Evolutionary conservation across 805 yeast species (phyloP).

Genomic region (Tetrapisispora pingtungensis): DNA sequence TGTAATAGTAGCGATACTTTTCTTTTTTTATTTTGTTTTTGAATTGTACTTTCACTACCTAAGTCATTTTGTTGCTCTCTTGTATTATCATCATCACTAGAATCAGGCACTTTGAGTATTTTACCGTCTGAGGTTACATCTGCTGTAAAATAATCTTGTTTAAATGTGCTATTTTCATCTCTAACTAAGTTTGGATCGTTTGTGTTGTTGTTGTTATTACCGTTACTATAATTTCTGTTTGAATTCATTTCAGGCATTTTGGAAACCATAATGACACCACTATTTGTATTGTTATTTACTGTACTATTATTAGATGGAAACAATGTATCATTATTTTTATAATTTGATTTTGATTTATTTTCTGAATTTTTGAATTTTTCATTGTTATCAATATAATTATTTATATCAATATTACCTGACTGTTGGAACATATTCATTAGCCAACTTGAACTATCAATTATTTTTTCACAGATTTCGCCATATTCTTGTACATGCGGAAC

Average conservation of each 20-base stretch:
- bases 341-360: neutral
- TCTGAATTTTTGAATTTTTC: neutral
- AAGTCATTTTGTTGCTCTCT: slow-evolving; percentile 1
- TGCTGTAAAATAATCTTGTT: slow-evolving; percentile 15
- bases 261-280: slow-evolving; percentile 4
- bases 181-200: neutral
- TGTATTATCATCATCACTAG: slow-evolving; percentile 21
- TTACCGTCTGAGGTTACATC: slow-evolving; percentile 20
- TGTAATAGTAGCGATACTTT: slow-evolving; percentile 26
- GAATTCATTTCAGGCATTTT: slow-evolving; percentile 2
- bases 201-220: neutral
- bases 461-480: slow-evolving; percentile 44
- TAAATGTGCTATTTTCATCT: neutral
- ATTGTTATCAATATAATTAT: neutral
- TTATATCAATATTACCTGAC: slow-evolving; percentile 54
- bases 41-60: slow-evolving; percentile 22
- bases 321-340: neutral
- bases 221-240: neutral
- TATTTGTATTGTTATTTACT: neutral
- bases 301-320: slow-evolving; percentile 4
- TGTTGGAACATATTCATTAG: slow-evolving; percentile 74
- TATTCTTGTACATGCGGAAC: slow-evolving; percentile 60
- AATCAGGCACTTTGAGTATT: slow-evolving; percentile 20
- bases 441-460: slow-evolving; percentile 59
- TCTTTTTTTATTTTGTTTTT: slow-evolving; percentile 23